Percentiles rank a stretch among this genome's conserved stretches.
phyloP scores from a whole-genome alignment of 495 filamentous ascomycete species.

The Staphylotrichum tortipilum region DNA sequence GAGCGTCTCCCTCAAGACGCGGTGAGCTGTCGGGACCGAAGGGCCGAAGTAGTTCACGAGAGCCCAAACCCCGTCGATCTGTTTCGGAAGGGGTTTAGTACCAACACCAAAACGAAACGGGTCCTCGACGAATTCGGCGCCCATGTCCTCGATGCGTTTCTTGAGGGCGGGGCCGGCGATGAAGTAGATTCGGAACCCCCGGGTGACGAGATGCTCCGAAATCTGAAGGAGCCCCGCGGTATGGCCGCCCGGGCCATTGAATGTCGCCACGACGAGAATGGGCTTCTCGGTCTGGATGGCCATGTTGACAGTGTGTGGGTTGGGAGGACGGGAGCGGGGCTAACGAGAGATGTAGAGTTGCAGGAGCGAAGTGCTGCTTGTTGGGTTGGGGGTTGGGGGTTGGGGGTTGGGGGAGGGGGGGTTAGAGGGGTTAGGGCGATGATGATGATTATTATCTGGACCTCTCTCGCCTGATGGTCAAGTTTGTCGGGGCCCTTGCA shows the following conservation, averaged over 20 bases:
- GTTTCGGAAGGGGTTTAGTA: constrained; percentile 1
- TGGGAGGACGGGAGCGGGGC: too few relatives aligned
- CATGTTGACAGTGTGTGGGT: neutral
- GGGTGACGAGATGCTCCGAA: constrained; percentile 20
- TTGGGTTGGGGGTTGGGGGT: too few relatives aligned
- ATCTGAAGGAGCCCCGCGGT: constrained; percentile 1
- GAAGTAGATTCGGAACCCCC: constrained; percentile 24
- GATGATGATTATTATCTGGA: too few relatives aligned
- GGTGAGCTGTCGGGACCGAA: constrained; percentile 12
- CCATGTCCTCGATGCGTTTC: constrained; percentile 5
- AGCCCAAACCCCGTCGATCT: neutral
- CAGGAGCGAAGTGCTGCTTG: too few relatives aligned
- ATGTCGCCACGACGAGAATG: constrained; percentile 8
- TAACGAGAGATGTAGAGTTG: too few relatives aligned
- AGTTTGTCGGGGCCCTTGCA: too few relatives aligned
- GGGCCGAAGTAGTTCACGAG: constrained; percentile 12
- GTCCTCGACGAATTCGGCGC: constrained; percentile 12
- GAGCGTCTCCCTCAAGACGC: constrained; percentile 20
- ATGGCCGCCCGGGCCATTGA: constrained; percentile 9
- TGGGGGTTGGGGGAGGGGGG: too few relatives aligned
- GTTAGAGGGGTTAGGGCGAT: too few relatives aligned
- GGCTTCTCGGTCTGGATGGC: constrained; percentile 13
- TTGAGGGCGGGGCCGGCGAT: constrained; percentile 21
- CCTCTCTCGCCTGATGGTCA: too few relatives aligned
- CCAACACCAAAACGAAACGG: too few relatives aligned